These are phyloP conservation scores for Chalaropsis thielavioides DNA, from an alignment of 2,329 filamentous ascomycete genomes.

Conservation along the genomic window DNA sequence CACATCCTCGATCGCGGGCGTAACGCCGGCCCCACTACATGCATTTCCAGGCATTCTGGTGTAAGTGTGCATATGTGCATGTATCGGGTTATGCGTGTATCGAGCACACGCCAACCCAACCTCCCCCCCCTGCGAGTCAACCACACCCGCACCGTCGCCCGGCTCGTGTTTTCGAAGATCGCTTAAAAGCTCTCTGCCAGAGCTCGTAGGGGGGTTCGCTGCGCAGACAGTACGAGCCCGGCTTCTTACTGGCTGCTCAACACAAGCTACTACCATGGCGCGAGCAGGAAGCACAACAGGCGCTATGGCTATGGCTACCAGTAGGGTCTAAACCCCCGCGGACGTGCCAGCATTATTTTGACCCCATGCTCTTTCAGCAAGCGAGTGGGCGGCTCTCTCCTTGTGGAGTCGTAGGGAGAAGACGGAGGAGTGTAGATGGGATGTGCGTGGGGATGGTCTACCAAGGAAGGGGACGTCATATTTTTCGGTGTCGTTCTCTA, in stretches of 20 bases:
- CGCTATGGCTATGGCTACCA: too few relatives aligned
- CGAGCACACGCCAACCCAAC: neutral
- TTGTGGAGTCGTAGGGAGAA: neutral
- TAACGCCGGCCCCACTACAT: neutral
- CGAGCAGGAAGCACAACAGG: too few relatives aligned
- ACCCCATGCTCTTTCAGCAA: neutral
- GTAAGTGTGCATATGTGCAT: conserved; percentile 5
- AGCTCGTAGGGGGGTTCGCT: too few relatives aligned
- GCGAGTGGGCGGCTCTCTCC: neutral
- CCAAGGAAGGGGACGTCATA: neutral
- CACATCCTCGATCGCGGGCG: neutral
- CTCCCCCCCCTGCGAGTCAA: neutral
- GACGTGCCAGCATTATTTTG: neutral
- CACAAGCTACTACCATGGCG: too few relatives aligned
- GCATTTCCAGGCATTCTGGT: neutral
- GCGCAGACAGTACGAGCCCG: too few relatives aligned
- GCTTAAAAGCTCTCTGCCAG: too few relatives aligned
- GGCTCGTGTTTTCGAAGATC: too few relatives aligned
- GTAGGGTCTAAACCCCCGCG: too few relatives aligned
- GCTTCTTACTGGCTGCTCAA: too few relatives aligned
- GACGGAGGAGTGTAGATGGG: neutral
- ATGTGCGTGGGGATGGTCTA: neutral
- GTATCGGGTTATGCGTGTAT: neutral
- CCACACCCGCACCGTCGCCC: neutral
- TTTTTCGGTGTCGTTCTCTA: neutral